Evolutionary conservation across 225 moss, liverwort and hornwort species (phyloP).

Genomic region (Sphagnum tenellum): DNA sequence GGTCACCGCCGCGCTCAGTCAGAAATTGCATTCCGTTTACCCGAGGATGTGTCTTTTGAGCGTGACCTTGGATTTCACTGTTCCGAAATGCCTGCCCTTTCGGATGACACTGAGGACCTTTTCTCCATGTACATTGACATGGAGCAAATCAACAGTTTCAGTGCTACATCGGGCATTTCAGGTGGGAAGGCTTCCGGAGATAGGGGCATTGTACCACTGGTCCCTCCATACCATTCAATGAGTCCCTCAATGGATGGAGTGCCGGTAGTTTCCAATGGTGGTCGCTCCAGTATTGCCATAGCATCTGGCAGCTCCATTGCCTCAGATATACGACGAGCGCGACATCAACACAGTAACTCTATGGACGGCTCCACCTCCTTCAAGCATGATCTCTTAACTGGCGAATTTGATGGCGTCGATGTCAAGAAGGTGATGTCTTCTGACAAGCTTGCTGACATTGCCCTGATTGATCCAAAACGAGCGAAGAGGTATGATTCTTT

Average conservation of each 20-base stretch:
- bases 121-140: conserved; percentile 64
- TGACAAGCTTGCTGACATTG: conserved; percentile 48
- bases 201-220: conserved; percentile 23
- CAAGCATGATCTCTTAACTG: conserved; percentile 36
- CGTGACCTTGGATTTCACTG: conserved; percentile 46
- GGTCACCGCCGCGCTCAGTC: conserved; percentile 53
- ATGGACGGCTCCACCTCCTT: conserved; percentile 53
- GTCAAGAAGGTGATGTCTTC: conserved; percentile 51
- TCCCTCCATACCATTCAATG: conserved; percentile 36
- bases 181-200: conserved; percentile 23
- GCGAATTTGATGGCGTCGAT: conserved; percentile 38
- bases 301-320: conserved; percentile 34
- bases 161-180: conserved; percentile 21
- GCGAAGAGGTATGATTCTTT: conserved; percentile 36
- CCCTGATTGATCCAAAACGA: conserved; percentile 48
- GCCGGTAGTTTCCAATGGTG: conserved; percentile 32
- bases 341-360: conserved; percentile 47
- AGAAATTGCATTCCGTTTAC: conserved; percentile 49
- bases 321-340: conserved; percentile 45
- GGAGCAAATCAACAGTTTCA: conserved; percentile 53
- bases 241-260: conserved; percentile 51
- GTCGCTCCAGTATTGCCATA: conserved; percentile 20
- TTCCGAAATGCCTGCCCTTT: conserved; percentile 54
- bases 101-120: conserved; percentile 51
- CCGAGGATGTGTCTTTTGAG: conserved; percentile 46